Base-by-base conservation (phyloP, 2,329 filamentous ascomycete species). In the Aspergillus clavatus region DNA sequence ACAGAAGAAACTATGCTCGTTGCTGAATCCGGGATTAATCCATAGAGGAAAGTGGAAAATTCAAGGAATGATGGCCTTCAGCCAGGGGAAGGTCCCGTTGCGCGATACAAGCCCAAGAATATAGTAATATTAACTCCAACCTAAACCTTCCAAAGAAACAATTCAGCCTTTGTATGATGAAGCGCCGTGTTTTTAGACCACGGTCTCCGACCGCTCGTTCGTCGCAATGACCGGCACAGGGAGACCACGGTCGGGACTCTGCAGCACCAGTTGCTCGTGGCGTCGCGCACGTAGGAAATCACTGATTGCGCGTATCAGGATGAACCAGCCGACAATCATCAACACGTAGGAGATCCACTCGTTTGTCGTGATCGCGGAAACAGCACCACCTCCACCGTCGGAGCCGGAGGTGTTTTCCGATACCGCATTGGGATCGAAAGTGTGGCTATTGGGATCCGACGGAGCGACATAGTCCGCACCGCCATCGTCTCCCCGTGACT, bases 291-390 rank as follows among this genome's bases (percentile, higher is more conserved):
- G 81, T 51, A 97, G 71, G 64, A 93, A 98, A 65, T 97, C 90
- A 58, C 86, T 89, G 14, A 95, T 82, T n/a, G 89, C 84, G 68
- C 90, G 82, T 63, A 98, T 97, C 51, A 98, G 74, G 51, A 98
- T 89, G 62, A 97, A 97, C 93, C 93, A 98, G 4, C 93, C 93
- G 1, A 95, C 85, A 62, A 98, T 87, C 93, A 98, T 98, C 38
- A 98, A 71, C 12, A 87, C 75, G 60, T 97, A 98, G 8, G 89
- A 87, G 52, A 95, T 75, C 88, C 88, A 96, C 63, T 97, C 90
- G 53, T 79, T 84, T 41, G 84, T 84, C 5, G 78, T 80, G 33
- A 95, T 80, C 27, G 81, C 78, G 5, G 72, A 69, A 7, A 76
- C 62, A 10, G 72, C 69, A 31, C 75, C 74, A 10, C 69, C 56